Conservation (phyloP, 108 stramenopile genomes). For the Cyclostephanos tholiformis region DNA sequence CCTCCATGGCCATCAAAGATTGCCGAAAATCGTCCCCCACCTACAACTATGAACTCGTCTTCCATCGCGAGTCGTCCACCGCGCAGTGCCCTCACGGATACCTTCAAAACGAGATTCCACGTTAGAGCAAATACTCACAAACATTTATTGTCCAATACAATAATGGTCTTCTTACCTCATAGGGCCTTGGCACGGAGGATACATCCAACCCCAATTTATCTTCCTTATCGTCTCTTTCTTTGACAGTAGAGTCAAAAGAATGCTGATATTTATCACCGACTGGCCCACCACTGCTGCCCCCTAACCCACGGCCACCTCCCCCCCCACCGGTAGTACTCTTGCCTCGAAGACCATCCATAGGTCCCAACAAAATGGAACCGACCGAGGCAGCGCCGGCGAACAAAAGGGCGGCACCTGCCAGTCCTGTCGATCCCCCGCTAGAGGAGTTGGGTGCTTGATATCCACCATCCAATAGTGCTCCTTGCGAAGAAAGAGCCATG, state of each 20-base stretch:
- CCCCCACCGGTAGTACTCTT: conserved; percentile 21
- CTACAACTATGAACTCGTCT: conserved; percentile 71
- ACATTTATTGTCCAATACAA: background rate
- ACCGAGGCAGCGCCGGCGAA: conserved; percentile 28
- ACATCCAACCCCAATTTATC: conserved; percentile 20
- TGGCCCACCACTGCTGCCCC: conserved; percentile 18
- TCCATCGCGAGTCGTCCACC: conserved; percentile 86
- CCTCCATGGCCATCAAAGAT: conserved; percentile 99
- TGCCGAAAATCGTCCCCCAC: conserved; percentile 76
- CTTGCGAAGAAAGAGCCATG: conserved; percentile 1
- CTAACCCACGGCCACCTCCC: conserved; percentile 27
- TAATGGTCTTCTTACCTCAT: conserved; percentile 32
- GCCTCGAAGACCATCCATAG: conserved; percentile 23
- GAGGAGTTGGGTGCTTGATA: conserved; percentile 3
- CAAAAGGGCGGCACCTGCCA: conserved; percentile 27
- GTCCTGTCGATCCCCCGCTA: conserved; percentile 18
- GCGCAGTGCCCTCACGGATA: conserved; percentile 73
- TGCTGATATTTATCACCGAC: conserved; percentile 22
- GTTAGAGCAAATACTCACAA: background rate
- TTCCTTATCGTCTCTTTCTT: conserved; percentile 15
- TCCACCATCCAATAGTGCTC: conserved; percentile 1
- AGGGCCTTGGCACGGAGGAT: conserved; percentile 20
- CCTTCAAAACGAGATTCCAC: conserved; percentile 40
- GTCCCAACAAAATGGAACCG: conserved; percentile 27
- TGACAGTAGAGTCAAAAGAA: conserved; percentile 10